Base-by-base conservation (phyloP, 306 rosid genomes). In the Glycine latifolia region DNA sequence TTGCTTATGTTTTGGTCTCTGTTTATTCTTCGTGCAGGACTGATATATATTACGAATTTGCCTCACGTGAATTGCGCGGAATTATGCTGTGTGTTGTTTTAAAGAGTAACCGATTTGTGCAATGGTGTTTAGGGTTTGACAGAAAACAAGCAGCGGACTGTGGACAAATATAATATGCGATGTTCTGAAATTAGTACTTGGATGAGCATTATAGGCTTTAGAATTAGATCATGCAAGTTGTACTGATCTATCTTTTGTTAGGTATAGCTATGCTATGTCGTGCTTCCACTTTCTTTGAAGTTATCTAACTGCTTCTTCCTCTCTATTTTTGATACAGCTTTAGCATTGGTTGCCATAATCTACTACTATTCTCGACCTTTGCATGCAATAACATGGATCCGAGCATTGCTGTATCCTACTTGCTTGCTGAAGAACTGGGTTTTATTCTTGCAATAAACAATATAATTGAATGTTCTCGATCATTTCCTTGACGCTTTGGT, bases 351-450 rank as follows among this genome's bases (percentile, higher is more conserved):
- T 86, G 91, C 94, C 79, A 37, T 90, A 50, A 96, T 96, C 86
- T 96, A 96, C 94, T 91, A 93, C 82, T 96, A 54, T 88, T 96
- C 99, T 75, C 93, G 85, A 76, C 98, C 98, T 72, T 1, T 93
- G 87, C 74, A 90, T 85, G 79, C 76, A 65, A 83, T 41, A 76
- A 96, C 94, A 61, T 91, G 97, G 97, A 82, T 90, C 89, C 86
- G 81, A 75, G 92, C 97, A 4, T 88, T 95, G 84, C 83, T 95
- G 99, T 95, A 95, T 93, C 97, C 97, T 88, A 9, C 87, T 82
- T 85, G 56, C 80, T 67, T 81, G 50, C 67, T 43, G 65, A 78
- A 73, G 54, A 66, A 63, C 71, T 80, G 39, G 44, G 14, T 66
- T 68, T 77, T 63, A 50, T 73, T 37, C 62, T 53, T 79, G 26